Evolutionary conservation across 129 eudicot species (phyloP).

Genomic region (Glebionis coronaria): DNA sequence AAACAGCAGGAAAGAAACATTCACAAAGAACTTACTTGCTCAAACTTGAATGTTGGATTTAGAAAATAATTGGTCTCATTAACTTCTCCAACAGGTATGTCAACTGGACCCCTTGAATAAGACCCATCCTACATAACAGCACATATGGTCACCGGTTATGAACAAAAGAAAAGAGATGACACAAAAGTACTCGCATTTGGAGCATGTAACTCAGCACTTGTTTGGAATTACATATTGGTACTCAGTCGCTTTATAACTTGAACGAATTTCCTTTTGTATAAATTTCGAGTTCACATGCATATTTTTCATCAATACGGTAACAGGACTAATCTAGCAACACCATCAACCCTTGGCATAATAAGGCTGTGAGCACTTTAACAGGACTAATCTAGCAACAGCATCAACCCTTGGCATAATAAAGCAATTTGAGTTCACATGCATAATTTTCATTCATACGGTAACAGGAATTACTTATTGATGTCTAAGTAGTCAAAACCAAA

Average conservation of each 20-base stretch:
- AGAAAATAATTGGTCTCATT: slow-evolving; percentile 62
- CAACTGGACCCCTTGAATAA: slow-evolving; percentile 96
- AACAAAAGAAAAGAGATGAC: neutral
- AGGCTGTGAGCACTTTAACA: neutral
- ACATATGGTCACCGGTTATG: neutral
- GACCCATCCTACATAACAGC: slow-evolving; percentile 82
- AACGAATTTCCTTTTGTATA: too few species aligned
- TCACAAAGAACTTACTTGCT: slow-evolving; percentile 64
- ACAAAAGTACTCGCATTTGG: neutral
- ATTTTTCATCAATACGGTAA: neutral
- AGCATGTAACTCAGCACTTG: slow-evolving; percentile 4
- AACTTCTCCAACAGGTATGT: slow-evolving; percentile 77
- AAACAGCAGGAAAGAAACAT: neutral
- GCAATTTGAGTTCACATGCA: too few species aligned
- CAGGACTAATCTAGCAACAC: slow-evolving; percentile 10
- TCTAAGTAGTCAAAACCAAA: neutral
- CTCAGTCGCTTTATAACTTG: slow-evolving; percentile 6
- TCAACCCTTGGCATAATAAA: neutral
- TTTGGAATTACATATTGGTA: neutral
- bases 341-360: neutral
- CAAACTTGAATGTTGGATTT: slow-evolving; percentile 89
- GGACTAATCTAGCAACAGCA: slow-evolving; percentile 11
- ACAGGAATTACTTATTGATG: neutral
- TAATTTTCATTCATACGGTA: neutral
- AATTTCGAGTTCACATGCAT: too few species aligned